Evolutionary conservation across 2,329 filamentous ascomycete species (phyloP).

Genomic region (Cladosporium phlei): DNA sequence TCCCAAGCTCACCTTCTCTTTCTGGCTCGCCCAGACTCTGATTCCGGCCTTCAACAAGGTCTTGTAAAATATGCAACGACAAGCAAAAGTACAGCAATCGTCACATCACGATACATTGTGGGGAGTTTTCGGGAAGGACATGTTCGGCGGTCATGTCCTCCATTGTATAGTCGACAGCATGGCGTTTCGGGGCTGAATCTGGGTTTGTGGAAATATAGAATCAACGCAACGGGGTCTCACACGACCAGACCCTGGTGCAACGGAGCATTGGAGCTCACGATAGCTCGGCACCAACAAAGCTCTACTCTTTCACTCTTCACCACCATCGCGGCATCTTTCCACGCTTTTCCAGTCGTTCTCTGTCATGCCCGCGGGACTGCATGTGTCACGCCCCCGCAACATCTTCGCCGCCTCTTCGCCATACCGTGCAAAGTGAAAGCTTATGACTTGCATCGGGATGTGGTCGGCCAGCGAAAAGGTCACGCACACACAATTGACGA

Average conservation of each 20-base stretch:
- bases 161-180: constrained; percentile 1
- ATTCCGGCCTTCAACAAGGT: constrained; percentile 84
- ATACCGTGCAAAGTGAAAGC: no score
- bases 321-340: no score
- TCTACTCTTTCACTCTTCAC: background rate
- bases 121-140: background rate
- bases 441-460: no score
- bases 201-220: constrained; percentile 5
- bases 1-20: constrained; percentile 97
- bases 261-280: background rate
- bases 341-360: no score
- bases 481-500: no score
- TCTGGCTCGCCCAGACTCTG: constrained; percentile 97
- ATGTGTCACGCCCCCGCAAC: no score
- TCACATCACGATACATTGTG: background rate
- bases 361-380: no score
- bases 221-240: no score
- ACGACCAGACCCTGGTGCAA: no score
- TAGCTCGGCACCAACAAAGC: constrained; percentile 2
- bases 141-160: constrained; percentile 1
- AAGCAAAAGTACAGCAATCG: background rate
- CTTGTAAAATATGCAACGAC: constrained; percentile 40
- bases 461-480: no score
- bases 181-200: constrained; percentile 2
- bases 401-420: no score